Conservation (phyloP, 2,329 filamentous ascomycete species). For the Pseudogymnoascus sp. region DNA sequence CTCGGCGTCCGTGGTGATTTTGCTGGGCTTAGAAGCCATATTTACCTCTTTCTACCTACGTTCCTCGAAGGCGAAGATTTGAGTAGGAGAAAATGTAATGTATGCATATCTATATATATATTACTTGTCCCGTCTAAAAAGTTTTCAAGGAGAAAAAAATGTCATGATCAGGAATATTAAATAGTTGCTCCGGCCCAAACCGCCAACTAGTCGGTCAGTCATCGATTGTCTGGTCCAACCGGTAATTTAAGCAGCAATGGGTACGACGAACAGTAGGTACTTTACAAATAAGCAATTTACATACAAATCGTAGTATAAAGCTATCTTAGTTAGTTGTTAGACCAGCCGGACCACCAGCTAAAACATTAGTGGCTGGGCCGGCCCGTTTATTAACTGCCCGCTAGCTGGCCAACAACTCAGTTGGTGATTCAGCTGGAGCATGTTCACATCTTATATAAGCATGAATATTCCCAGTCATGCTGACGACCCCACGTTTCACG, state of each 20-base stretch:
- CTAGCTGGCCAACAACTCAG: neutral
- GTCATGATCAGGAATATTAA: neutral
- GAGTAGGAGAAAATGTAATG: neutral
- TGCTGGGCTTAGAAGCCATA: neutral
- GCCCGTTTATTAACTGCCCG: neutral
- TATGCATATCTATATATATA: neutral
- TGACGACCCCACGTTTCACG: neutral
- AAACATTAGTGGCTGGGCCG: neutral
- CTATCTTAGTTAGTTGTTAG: neutral
- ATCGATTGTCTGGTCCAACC: neutral
- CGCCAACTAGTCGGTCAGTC: neutral
- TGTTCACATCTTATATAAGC: neutral
- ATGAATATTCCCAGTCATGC: neutral
- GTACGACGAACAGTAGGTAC: neutral
- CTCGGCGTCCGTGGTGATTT: neutral
- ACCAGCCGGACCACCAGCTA: neutral
- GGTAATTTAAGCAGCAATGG: neutral
- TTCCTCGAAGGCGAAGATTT: neutral
- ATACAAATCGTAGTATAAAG: neutral
- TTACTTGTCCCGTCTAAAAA: neutral
- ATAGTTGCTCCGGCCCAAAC: neutral
- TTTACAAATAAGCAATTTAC: neutral
- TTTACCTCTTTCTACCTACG: neutral
- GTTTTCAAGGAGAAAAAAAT: neutral
- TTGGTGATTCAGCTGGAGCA: neutral